phyloP scores from a whole-genome alignment of 1,284 basidiomycete species.

The Pseudozyma tsukubaensis region DNA sequence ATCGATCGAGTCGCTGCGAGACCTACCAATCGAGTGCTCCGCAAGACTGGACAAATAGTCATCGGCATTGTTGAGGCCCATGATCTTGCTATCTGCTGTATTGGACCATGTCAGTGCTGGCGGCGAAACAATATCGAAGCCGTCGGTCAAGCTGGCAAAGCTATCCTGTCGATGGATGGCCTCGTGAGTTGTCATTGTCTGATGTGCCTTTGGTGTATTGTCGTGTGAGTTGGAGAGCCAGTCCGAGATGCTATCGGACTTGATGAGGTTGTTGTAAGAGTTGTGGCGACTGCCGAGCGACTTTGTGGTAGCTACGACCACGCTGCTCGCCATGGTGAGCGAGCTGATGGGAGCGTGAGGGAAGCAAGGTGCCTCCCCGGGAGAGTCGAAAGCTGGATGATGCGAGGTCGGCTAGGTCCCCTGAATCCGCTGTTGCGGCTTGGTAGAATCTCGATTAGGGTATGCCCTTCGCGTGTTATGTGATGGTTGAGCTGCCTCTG shows the following conservation, averaged over 20 bases:
- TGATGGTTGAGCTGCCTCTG: no score
- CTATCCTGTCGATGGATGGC: slow-evolving; percentile 27
- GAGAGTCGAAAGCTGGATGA: not conserved
- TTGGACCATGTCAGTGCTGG: slow-evolving; percentile 24
- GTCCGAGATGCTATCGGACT: slow-evolving; percentile 35
- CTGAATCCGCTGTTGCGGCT: no score
- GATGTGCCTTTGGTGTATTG: slow-evolving; percentile 33
- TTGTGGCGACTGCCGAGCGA: slow-evolving; percentile 50
- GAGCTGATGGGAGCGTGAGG: slow-evolving; percentile 2
- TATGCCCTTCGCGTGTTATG: no score
- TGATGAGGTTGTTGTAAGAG: slow-evolving; percentile 42
- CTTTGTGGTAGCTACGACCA: slow-evolving; percentile 25
- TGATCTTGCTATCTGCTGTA: slow-evolving; percentile 26
- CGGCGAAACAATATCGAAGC: slow-evolving; percentile 46
- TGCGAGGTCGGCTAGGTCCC: no score
- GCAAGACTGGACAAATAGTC: slow-evolving; percentile 32
- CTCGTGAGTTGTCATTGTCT: slow-evolving; percentile 4
- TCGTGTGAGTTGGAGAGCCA: slow-evolving; percentile 33
- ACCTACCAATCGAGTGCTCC: slow-evolving; percentile 40
- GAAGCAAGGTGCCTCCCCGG: slow-evolving; percentile 23
- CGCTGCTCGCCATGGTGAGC: slow-evolving; percentile 34
- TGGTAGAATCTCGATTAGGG: no score
- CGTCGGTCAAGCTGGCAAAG: slow-evolving; percentile 38
- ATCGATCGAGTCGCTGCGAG: no score
- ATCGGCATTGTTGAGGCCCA: slow-evolving; percentile 35